Percentiles rank a stretch among this genome's conserved stretches.
These are phyloP conservation scores for Epichloe sylvatica DNA, from an alignment of 2,329 filamentous ascomycete genomes.

Conservation along the genomic window DNA sequence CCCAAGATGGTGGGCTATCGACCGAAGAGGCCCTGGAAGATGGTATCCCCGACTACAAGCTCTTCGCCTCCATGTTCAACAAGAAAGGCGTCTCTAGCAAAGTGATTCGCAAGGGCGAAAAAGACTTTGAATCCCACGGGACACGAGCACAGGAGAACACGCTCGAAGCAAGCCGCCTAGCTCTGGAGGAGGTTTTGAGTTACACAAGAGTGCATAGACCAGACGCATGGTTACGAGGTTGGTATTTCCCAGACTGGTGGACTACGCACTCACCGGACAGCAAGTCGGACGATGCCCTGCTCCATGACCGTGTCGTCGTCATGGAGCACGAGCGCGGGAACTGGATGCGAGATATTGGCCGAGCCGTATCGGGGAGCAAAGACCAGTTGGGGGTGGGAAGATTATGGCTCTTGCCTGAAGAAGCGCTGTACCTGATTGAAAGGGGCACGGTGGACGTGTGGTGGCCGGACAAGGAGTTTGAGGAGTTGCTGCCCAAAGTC, in stretches of 20 bases:
- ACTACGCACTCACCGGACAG: conserved; percentile 9
- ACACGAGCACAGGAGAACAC: conserved; percentile 67
- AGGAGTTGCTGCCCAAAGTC: conserved; percentile 30
- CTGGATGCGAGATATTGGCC: conserved; percentile 65
- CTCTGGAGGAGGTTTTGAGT: conserved; percentile 77
- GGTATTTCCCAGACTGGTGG: conserved; percentile 57
- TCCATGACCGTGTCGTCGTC: conserved; percentile 43
- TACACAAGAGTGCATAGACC: conserved; percentile 62
- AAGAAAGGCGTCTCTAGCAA: conserved; percentile 40
- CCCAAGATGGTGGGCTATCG: conserved; percentile 15
- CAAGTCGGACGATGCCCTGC: conserved; percentile 13
- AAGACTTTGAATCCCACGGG: conserved; percentile 91
- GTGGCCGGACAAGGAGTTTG: conserved; percentile 52
- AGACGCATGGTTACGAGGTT: conserved; percentile 52
- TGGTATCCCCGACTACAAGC: conserved; percentile 75
- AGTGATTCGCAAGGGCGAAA: conserved; percentile 81
- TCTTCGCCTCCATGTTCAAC: conserved; percentile 42
- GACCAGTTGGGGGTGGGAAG: conserved; percentile 42
- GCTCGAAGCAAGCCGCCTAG: conserved; percentile 67
- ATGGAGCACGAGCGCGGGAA: conserved; percentile 59
- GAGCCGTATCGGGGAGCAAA: conserved; percentile 41
- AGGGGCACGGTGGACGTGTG: conserved; percentile 75
- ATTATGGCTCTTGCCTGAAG: conserved; percentile 80
- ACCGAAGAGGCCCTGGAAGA: conserved; percentile 55
- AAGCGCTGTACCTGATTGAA: conserved; percentile 80